Percentiles rank a stretch among this genome's conserved stretches.
These are phyloP conservation scores for Talaromyces amestolkiae DNA, from an alignment of 2,329 filamentous ascomycete species.

Conservation along the genomic window DNA sequence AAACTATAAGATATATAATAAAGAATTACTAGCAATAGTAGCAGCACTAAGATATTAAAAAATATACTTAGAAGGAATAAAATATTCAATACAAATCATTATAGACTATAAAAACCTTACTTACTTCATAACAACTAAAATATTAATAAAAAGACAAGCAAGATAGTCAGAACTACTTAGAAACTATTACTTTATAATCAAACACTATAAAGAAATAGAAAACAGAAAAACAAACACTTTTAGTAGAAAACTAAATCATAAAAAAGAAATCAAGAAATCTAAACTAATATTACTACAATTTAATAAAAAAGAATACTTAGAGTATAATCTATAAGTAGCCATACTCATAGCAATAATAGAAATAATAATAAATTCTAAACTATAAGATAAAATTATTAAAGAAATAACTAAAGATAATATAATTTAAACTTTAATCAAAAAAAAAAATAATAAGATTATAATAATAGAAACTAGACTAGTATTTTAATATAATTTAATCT, in stretches of 20 bases:
- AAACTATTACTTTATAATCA: not conserved
- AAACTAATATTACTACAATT: not conserved
- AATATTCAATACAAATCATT: not conserved
- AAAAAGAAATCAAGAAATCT: not conserved
- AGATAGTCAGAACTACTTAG: not conserved
- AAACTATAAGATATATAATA: not conserved
- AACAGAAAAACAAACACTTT: not conserved
- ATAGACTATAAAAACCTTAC: not conserved
- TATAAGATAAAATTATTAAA: not conserved
- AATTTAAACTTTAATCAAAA: not conserved
- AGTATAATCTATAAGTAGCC: not conserved
- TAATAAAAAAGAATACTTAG: not conserved
- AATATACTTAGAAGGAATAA: not conserved
- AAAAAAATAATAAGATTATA: not conserved
- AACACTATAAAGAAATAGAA: not conserved
- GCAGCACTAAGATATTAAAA: not conserved
- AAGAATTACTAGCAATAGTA: not conserved
- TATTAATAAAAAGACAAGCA: not conserved
- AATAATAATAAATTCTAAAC: not conserved
- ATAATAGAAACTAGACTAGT: not conserved
- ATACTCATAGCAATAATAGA: not conserved
- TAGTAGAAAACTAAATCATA: not conserved
- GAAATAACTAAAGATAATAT: not conserved
- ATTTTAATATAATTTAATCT: not conserved
- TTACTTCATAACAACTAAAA: not conserved